Conservation (phyloP, 306 rosid species). For the Prunus padus region DNA sequence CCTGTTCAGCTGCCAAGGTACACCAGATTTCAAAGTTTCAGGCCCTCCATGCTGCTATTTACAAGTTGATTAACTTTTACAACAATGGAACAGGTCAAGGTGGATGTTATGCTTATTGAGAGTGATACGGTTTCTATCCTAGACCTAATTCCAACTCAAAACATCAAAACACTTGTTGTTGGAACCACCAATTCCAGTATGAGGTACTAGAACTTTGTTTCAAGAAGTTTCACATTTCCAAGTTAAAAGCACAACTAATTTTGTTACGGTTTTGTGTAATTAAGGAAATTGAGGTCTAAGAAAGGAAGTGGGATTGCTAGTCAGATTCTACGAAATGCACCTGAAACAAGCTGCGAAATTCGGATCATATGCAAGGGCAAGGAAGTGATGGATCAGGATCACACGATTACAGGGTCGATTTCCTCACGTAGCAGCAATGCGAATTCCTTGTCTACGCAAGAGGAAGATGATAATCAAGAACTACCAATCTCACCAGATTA, state of each 20-base stretch:
- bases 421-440: conserved; percentile 25
- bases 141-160: conserved; percentile 54
- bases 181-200: conserved; percentile 60
- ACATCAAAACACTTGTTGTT: conserved; percentile 55
- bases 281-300: conserved; percentile 57
- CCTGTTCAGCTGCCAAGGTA: conserved; percentile 61
- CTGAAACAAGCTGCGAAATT: conserved; percentile 39
- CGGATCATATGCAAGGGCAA: conserved; percentile 66
- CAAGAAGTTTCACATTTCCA: background rate
- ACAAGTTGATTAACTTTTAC: background rate
- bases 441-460: conserved; percentile 31
- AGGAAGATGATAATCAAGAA: conserved; percentile 21
- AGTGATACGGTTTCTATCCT: conserved; percentile 54
- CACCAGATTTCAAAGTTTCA: background rate
- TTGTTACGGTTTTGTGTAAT: background rate
- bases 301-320: conserved; percentile 55
- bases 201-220: conserved; percentile 34
- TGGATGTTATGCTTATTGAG: conserved; percentile 64
- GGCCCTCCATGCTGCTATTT: background rate
- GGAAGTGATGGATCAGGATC: conserved; percentile 40
- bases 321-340: conserved; percentile 58
- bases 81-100: conserved; percentile 52
- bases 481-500: background rate
- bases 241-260: background rate
- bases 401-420: background rate